Conservation (phyloP, 2,329 filamentous ascomycete genomes). For the Arachnomyces sp. region DNA sequence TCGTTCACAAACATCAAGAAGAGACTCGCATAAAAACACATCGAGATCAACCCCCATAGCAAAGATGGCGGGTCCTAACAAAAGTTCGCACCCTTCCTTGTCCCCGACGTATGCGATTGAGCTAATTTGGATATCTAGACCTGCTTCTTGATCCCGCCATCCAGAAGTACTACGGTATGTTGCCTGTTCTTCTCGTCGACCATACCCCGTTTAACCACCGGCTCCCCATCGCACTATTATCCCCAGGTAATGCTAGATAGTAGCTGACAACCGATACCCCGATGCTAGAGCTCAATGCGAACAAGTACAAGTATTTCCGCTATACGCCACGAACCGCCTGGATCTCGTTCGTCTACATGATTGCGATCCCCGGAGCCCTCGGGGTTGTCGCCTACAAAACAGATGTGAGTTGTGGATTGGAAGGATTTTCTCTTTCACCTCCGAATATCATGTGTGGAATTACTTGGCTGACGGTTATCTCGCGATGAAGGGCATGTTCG, state of each 20-base stretch:
- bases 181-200: slow-evolving; percentile 13
- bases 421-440: not conserved
- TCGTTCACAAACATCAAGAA: too few relatives aligned
- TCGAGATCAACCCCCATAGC: slow-evolving; percentile 6
- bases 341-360: slow-evolving; percentile 68
- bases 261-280: slow-evolving; percentile 7
- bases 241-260: not conserved
- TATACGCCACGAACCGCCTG: slow-evolving; percentile 80
- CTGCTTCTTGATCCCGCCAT: slow-evolving; percentile 37
- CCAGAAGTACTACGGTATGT: slow-evolving; percentile 45
- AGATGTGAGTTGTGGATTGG: slow-evolving; percentile 58
- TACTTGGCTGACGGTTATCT: not conserved
- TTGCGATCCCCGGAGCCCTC: slow-evolving; percentile 62
- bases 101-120: not conserved
- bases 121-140: slow-evolving; percentile 45
- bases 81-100: slow-evolving; percentile 23
- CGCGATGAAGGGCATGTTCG: slow-evolving; percentile 64
- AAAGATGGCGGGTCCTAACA: slow-evolving; percentile 45
- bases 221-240: slow-evolving; percentile 1
- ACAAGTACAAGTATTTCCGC: slow-evolving; percentile 82
- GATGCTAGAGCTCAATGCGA: slow-evolving; percentile 19
- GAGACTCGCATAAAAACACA: too few relatives aligned
- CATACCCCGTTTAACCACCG: not conserved
- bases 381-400: slow-evolving; percentile 67
- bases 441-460: not conserved